These are phyloP conservation scores for Mycena albidolilacea DNA, from an alignment of 768 basidiomycete species.

Conservation along the genomic window DNA sequence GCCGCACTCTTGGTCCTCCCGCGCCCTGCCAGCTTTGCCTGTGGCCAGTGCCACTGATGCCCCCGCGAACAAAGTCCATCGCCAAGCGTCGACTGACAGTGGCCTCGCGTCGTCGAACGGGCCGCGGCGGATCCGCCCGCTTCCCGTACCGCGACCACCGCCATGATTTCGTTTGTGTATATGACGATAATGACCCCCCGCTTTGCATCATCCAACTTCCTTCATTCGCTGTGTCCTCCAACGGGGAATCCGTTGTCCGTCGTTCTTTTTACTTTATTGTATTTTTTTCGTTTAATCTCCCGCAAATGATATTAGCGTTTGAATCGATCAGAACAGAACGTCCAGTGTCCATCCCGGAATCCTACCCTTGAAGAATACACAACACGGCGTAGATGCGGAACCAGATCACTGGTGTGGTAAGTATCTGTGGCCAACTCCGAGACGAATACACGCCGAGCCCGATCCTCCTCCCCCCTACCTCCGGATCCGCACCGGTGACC, in stretches of 20 bases:
- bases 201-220: background rate
- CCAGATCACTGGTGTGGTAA: no score
- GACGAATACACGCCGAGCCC: no score
- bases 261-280: background rate
- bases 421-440: no score
- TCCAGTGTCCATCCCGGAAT: no score
- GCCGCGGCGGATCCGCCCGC: constrained; percentile 18
- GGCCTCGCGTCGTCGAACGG: background rate
- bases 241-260: background rate
- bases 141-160: constrained; percentile 23
- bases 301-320: constrained; percentile 1
- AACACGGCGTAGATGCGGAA: background rate
- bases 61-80: background rate
- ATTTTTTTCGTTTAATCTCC: background rate
- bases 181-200: background rate
- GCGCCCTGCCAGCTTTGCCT: constrained; percentile 27
- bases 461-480: no score
- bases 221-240: background rate
- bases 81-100: background rate
- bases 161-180: background rate
- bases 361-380: background rate
- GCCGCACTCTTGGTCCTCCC: background rate
- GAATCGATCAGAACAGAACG: background rate
- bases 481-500: no score
- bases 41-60: background rate